Base-by-base conservation (phyloP, 23 red algal species). In the Gracilariopsis chorda region DNA sequence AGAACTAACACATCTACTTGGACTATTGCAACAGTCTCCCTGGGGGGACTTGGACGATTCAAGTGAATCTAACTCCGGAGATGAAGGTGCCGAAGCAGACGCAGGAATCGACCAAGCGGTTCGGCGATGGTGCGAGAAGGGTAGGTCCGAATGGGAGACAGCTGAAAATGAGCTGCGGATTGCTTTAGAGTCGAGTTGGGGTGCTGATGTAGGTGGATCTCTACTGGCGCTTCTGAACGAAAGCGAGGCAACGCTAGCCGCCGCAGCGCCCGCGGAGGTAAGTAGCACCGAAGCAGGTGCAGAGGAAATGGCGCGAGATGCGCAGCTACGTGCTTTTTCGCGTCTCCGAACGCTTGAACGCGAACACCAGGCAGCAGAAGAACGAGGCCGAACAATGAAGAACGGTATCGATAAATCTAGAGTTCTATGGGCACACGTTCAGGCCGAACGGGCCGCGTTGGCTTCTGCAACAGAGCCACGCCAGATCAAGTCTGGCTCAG, bases 111-210 rank as follows among this genome's bases (percentile, higher is more conserved):
- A 73, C 42, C 21, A 1, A 13, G 67, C 67, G 7, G 37, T 73
- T 27, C 67, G 67, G 47, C 42, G 47, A 24, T 73, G 67, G 67
- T 73, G 67, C 28, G 19, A 73, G 17, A 73, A 73, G 67, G 67
- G 67, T 34, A 42, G 25, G 47, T 25, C 67, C 28, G 67, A 73
- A 25, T 73, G 67, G 67, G 47, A 73, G 6, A 73, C 47, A 46
- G 67, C 67, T 14, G 67, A 73, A 46, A 73, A 42, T 23, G 67
- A 73, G 32, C 67, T 73, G 42, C 67, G 47, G 28, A 73, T 73
- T 36, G 67, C 20, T 73, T 34, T 73, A 35, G 47, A 42, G 39
- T 36, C 42, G 47, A 36, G 67, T 37, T 73, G 67, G 67, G 67
- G 67, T 5, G 40, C 67, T 46, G 39, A 42, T 27, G 67, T 73